Conservation (phyloP, 345 rosid genomes). For the Eucalyptus brandiana region DNA sequence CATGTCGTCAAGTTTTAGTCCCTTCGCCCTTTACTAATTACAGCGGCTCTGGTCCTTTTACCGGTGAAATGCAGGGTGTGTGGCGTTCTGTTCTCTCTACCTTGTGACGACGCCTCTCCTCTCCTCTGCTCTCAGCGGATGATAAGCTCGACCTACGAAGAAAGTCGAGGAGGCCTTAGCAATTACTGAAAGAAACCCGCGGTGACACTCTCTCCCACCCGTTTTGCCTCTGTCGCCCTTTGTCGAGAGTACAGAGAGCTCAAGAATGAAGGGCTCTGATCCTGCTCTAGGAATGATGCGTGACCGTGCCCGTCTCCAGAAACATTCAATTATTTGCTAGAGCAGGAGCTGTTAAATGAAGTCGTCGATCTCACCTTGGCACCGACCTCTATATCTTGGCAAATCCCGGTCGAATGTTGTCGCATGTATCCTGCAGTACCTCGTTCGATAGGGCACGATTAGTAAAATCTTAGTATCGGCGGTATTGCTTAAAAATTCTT, state of each 20-base stretch:
- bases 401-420: not conserved
- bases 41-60: not conserved
- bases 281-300: constrained; percentile 7
- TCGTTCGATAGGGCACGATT: not conserved
- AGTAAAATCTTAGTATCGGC: not conserved
- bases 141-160: constrained; percentile 18
- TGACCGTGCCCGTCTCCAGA: not conserved
- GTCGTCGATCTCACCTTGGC: not conserved
- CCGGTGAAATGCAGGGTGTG: constrained; percentile 3
- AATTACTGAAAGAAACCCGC: constrained; percentile 18
- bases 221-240: constrained; percentile 8
- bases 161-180: constrained; percentile 12
- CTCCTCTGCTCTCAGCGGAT: constrained; percentile 20
- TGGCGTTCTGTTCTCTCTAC: constrained; percentile 5
- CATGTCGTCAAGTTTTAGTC: not conserved
- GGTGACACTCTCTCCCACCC: not conserved
- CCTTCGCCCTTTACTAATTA: not conserved
- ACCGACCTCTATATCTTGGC: not conserved
- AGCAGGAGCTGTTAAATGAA: too few species aligned
- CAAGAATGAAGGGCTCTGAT: constrained; percentile 16
- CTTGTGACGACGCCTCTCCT: constrained; percentile 15
- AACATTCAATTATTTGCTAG: not conserved
- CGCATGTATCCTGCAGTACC: not conserved
- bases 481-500: not conserved
- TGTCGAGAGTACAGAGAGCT: constrained; percentile 30